Conservation (phyloP, 345 rosid species). For the Moricandia arvensis region DNA sequence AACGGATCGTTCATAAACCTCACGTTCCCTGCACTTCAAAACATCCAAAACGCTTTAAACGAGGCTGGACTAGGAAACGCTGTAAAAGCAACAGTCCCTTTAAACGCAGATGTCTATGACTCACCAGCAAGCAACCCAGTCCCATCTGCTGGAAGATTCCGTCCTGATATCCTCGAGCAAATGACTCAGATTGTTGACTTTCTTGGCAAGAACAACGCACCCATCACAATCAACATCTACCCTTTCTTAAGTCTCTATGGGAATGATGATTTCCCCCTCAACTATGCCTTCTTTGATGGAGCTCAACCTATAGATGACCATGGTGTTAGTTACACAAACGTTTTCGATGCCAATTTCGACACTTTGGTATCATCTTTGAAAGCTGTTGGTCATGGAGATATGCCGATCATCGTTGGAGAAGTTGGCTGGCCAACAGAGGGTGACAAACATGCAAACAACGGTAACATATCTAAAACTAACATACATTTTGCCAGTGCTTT, state of each 20-base stretch:
- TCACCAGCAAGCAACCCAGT: conserved; percentile 58
- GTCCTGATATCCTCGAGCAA: conserved; percentile 49
- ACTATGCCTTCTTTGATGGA: conserved; percentile 91
- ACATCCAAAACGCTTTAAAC: conserved; percentile 89
- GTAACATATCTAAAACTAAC: neutral
- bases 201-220: conserved; percentile 64
- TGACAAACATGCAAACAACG: conserved; percentile 52
- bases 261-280: conserved; percentile 63
- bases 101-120: conserved; percentile 78
- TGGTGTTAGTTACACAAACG: conserved; percentile 67
- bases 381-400: conserved; percentile 61
- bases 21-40: conserved; percentile 77
- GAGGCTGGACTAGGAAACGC: conserved; percentile 66
- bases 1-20: conserved; percentile 58
- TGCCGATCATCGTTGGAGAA: conserved; percentile 43
- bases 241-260: conserved; percentile 88
- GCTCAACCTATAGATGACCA: conserved; percentile 47
- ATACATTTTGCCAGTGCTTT: neutral
- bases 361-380: conserved; percentile 72
- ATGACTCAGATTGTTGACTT: conserved; percentile 80
- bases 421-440: conserved; percentile 36
- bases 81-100: conserved; percentile 79
- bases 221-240: conserved; percentile 82
- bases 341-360: conserved; percentile 85
- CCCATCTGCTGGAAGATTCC: conserved; percentile 75